Evolutionary conservation across 805 yeast species (phyloP).

Genomic region (Debaryomyces hansenii): DNA sequence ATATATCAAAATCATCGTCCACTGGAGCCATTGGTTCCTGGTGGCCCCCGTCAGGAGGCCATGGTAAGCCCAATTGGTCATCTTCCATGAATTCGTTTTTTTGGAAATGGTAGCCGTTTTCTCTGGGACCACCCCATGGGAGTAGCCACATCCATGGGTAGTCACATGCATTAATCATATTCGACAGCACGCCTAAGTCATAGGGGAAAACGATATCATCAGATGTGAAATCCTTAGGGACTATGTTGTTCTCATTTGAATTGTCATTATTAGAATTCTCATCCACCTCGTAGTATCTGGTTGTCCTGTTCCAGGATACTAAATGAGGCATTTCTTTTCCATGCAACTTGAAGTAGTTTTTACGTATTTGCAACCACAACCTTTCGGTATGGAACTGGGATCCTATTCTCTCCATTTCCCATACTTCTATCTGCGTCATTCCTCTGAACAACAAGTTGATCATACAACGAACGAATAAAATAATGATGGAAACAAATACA

Average conservation of each 20-base stretch:
- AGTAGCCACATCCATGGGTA: slow-evolving; percentile 63
- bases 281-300: slow-evolving; percentile 15
- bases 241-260: slow-evolving; percentile 11
- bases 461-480: slow-evolving; percentile 63
- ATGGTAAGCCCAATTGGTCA: slow-evolving; percentile 69
- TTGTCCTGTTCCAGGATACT: slow-evolving; percentile 44
- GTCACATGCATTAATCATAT: slow-evolving; percentile 58
- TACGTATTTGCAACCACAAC: slow-evolving; percentile 50
- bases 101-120: slow-evolving; percentile 58
- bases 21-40: slow-evolving; percentile 22
- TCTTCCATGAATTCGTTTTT: slow-evolving; percentile 54
- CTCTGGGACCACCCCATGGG: slow-evolving; percentile 68
- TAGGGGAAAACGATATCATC: slow-evolving; percentile 84
- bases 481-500: slow-evolving; percentile 57
- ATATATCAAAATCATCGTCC: slow-evolving; percentile 16
- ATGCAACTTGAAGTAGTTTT: slow-evolving; percentile 44
- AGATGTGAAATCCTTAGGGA: slow-evolving; percentile 43
- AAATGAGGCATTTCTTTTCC: slow-evolving; percentile 43
- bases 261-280: slow-evolving; percentile 6
- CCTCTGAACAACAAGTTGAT: slow-evolving; percentile 58
- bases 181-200: slow-evolving; percentile 62
- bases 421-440: slow-evolving; percentile 84
- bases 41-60: slow-evolving; percentile 90
- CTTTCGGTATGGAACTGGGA: slow-evolving; percentile 57
- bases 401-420: slow-evolving; percentile 88